Base-by-base conservation (phyloP, 2,329 filamentous ascomycete species). In the Sporothrix protearum region DNA sequence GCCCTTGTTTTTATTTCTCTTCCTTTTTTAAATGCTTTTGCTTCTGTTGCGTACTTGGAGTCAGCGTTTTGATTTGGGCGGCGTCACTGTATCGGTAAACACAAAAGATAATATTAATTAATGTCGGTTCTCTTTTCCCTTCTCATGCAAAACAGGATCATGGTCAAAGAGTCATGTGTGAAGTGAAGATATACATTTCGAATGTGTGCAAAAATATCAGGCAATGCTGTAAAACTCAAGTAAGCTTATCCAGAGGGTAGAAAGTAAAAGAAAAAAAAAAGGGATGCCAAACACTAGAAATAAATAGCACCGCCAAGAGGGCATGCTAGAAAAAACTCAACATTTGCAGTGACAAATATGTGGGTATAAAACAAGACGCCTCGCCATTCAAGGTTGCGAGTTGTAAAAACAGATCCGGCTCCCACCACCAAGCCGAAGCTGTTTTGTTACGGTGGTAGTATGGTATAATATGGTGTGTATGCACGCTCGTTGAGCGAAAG, bases 341-440 rank as follows among this genome's bases (percentile, higher is more conserved):
- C 28, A 6, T 36, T 47, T 45, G 59, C 36, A 33, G 33, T 16
- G 45, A 42, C 42, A 70, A 51, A 53, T 12, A 53, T 55, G 28
- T 61, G 71, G 68, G 71, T 72, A n/a, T n/a, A n/a, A n/a, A 4
- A 72, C 70, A 68, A 68, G 68, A 70, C 71, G 68, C 51, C 68
- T 45, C 30, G 30, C 71, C 61, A 14, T 22, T 8, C 49, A 53
- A 28, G n/a, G 39, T 19, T 49, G 42, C 36, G 57, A 47, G 42
- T 47, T 47, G 14, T 47, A 4, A 47, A 19, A 25, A 59, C 9
- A 25, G 9, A 25, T 39, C 3, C 14, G 57, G 14, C 2, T 8
- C 9, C 57, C 57, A 22, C 22, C 33, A 25, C 10, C 49, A 53
- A 4, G 22, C 49, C 22, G n/a, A 53, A 53, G 22, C n/a, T 22